Base-by-base conservation (phyloP, 495 filamentous ascomycete species). In the Penicillium parvum region DNA sequence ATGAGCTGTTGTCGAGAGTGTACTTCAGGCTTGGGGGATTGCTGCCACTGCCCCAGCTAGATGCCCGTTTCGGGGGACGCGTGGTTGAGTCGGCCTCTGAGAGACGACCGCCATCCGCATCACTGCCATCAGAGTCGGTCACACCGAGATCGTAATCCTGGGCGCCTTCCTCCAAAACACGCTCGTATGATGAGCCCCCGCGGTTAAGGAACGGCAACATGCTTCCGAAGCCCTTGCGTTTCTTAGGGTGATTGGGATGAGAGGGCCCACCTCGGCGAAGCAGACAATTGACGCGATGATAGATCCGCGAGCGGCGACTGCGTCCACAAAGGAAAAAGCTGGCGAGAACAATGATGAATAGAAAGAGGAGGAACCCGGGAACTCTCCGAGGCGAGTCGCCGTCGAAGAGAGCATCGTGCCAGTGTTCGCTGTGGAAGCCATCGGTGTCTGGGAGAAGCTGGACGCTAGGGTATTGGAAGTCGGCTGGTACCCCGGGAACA, bases 401-500 rank as follows among this genome's bases (percentile, higher is more conserved):
- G 52, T 79, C 62, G 52, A 83, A 78, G 21, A 94, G 68, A 0
- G 79, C 60, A 53, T 92, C 84, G 47, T 88, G 85, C 84, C 84
- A 90, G 36, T 83, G 77, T 17, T 81, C 74, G 44, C 78, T 75
- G 29, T 82, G 73, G 32, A 76, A 69, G 4, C 56, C 57, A 10
- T 68, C 68, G 9, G 71, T 50, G 33, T 60, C 73, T 4, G 38
- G 68, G 28, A 67, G 32, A 32, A 72, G 47, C 66, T 74, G 61
- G 60, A 78, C 74, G n/a, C 87, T 88, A 1, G 90, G 87, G 50
- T 83, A 82, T 58, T 96, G 86, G 57, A 96, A 98, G 56, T 95
- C 87, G 1, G 63, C 37, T 3, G 90, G 86, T 3, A 86, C 69
- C 5, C 73, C 77, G 9, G 73, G 67, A 38, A 68, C 57, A 55